Base-by-base conservation (phyloP, 2,329 filamentous ascomycete genomes). In the Monosporascus ibericus region DNA sequence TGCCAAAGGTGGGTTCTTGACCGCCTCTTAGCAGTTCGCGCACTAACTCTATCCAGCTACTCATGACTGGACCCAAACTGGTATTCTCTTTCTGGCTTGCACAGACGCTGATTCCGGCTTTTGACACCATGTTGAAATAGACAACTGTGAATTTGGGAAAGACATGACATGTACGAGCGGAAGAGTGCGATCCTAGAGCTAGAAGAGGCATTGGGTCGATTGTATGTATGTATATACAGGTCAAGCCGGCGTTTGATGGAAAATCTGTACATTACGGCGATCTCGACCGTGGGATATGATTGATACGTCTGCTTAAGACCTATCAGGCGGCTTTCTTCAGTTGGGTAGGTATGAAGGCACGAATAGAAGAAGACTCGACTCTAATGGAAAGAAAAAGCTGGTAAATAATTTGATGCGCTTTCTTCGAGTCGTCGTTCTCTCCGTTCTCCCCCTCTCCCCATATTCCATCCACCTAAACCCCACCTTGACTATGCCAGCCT, bases 81-180 rank as follows among this genome's bases (percentile, higher is more conserved):
- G 94, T 97, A 58, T 99, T 99, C 79, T 96, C 92, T 56, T 99
- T 99, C 85, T 99, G 94, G 94, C 84, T 99, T 68, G 94, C 94
- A 53, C 94, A 99, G 79, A 97, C 94, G 30, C 79, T 99, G 65
- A 99, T 99, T 68, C 94, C 94, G 49, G 87, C 91, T 39, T 97
- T 97, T 72, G 89, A 84, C 62, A 68, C 62, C 53, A 72, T 72
- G 58, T 63, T 80, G 52, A 67, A 65, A 57, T 64, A 64, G 58
- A 54, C 27, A 9, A 9, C 42, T 15, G 14, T 7, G 5, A 7
- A 6, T 17, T 25, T 8, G n/a, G 5, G 42, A 30, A 27, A 17
- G 42, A 18, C 22, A 25, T 25, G 24, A 46, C 9, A 24, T 46
- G 25, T 46, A 25, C 17, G 24, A 25, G 6, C 17, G 8, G 24